Conservation (phyloP, 805 yeast species). For the Kuraishia floccosa region DNA sequence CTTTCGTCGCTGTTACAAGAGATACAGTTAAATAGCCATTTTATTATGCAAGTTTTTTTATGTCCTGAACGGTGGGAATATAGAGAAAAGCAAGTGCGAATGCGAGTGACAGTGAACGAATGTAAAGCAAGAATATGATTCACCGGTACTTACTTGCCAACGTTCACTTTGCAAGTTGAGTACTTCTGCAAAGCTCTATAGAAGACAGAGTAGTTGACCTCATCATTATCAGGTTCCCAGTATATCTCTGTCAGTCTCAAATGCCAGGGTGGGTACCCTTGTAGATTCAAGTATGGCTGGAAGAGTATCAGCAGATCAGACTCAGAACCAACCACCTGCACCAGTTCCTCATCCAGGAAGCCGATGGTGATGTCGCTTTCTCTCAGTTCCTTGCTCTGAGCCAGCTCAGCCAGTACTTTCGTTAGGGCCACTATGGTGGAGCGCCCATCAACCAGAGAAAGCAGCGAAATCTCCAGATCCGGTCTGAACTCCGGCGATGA, state of each 20-base stretch:
- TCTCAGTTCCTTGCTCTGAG: slow-evolving; percentile 45
- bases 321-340: slow-evolving; percentile 75
- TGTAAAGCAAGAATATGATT: too few species aligned
- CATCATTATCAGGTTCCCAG: slow-evolving; percentile 80
- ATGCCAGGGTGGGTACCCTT: slow-evolving; percentile 98
- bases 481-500: slow-evolving; percentile 18
- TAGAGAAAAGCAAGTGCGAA: too few species aligned
- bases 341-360: slow-evolving; percentile 62
- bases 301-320: slow-evolving; percentile 83
- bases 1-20: too few species aligned
- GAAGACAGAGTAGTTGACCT: slow-evolving; percentile 75
- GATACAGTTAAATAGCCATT: too few species aligned
- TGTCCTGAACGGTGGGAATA: too few species aligned
- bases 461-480: slow-evolving; percentile 52
- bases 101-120: too few species aligned
- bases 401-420: slow-evolving; percentile 71
- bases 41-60: too few species aligned
- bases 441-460: slow-evolving; percentile 77
- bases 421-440: slow-evolving; percentile 84
- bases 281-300: slow-evolving; percentile 79
- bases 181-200: slow-evolving; percentile 66
- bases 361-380: slow-evolving; percentile 62
- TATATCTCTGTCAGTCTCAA: slow-evolving; percentile 81
- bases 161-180: slow-evolving; percentile 74
- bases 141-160: slow-evolving; percentile 75